Conservation (phyloP, 306 rosid genomes). For the Castanea crenata region DNA sequence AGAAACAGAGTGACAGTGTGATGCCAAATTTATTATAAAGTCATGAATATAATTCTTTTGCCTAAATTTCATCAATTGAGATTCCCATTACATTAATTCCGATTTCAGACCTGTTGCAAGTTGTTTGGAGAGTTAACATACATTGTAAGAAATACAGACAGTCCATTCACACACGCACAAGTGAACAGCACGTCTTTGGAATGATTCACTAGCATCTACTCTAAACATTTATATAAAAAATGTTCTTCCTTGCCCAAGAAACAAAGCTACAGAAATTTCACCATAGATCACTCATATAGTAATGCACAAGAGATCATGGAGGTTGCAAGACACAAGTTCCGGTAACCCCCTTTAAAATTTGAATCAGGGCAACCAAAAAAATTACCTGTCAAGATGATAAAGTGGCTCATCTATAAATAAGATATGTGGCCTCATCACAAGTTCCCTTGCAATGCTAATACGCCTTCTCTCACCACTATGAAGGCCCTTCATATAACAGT, state of each 20-base stretch:
- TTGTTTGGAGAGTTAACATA: background rate
- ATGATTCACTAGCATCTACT: background rate
- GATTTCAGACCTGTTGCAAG: background rate
- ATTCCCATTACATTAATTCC: background rate
- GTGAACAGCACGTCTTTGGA: background rate
- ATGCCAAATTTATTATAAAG: background rate
- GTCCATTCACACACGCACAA: background rate
- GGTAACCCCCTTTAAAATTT: background rate
- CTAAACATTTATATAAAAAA: background rate
- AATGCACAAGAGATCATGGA: background rate
- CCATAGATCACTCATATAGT: background rate
- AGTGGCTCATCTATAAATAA: conserved; percentile 97
- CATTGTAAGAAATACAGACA: background rate
- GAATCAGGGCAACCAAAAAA: conserved; percentile 4
- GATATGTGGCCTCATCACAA: conserved; percentile 92
- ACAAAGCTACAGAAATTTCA: background rate
- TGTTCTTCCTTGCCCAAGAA: background rate
- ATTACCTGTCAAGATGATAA: conserved; percentile 86
- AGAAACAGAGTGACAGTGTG: background rate
- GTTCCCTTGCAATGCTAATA: conserved; percentile 93
- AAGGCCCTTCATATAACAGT: conserved; percentile 96
- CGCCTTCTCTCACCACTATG: conserved; percentile 94
- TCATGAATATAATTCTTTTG: background rate
- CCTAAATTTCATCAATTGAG: background rate
- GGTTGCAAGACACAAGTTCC: background rate